phyloP scores from a whole-genome alignment of 176 grass and related monocot genomes.

The Lolium perenne region DNA sequence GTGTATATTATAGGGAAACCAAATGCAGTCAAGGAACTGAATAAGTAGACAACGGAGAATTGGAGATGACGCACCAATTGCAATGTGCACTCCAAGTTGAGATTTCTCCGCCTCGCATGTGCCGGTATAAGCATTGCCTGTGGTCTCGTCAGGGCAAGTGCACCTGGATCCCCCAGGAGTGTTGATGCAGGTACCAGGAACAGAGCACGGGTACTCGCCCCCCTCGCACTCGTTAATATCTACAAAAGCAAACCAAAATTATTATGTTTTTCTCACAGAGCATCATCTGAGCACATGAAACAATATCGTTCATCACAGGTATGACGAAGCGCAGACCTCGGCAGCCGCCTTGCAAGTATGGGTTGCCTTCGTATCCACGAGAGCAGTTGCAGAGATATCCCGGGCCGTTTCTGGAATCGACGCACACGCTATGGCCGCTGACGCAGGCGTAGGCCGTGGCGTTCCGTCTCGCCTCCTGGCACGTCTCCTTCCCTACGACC shows the following conservation, averaged over 20 bases:
- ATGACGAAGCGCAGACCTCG: conserved; percentile 36
- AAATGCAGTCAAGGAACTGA: not conserved
- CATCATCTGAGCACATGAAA: not conserved
- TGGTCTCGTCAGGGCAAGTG: conserved; percentile 21
- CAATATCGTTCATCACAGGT: not conserved
- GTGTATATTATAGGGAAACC: not conserved
- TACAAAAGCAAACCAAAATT: conserved; percentile 25
- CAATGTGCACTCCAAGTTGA: not conserved
- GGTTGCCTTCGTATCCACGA: conserved; percentile 55
- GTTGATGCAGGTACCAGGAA: conserved; percentile 49
- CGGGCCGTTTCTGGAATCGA: conserved; percentile 27
- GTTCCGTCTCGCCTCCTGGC: conserved; percentile 34
- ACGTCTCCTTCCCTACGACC: conserved; percentile 50
- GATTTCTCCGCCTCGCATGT: not conserved
- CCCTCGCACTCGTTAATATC: conserved; percentile 62
- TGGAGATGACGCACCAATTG: not conserved
- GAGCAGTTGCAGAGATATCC: conserved; percentile 69
- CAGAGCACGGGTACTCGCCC: conserved; percentile 44
- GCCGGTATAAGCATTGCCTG: not conserved
- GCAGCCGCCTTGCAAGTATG: conserved; percentile 59
- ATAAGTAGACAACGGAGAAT: not conserved
- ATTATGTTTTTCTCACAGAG: not conserved
- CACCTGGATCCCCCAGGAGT: conserved; percentile 50
- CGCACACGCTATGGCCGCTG: conserved; percentile 40
- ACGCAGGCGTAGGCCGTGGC: conserved; percentile 43